Evolutionary conservation across 2,329 filamentous ascomycete genomes (phyloP).

Genomic region (Pseudocercospora ulei): DNA sequence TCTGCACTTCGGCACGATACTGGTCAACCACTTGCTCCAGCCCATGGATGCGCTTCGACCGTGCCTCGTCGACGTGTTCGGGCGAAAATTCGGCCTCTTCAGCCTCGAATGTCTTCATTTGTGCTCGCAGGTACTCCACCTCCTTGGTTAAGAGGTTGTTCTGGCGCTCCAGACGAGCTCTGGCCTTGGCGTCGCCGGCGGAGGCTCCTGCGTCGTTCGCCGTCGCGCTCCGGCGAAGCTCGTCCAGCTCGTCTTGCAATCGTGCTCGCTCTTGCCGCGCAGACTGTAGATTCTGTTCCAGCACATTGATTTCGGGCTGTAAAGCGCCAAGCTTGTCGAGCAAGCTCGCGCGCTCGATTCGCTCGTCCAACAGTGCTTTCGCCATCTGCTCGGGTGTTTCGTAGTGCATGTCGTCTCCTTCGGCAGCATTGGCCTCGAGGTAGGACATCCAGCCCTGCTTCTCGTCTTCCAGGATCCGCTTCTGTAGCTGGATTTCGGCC

Average conservation of each 20-base stretch:
- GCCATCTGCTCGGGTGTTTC: conserved; percentile 82
- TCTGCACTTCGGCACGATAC: conserved; percentile 72
- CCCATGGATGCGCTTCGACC: conserved; percentile 63
- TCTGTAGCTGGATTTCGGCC: conserved; percentile 67
- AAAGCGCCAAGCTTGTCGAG: conserved; percentile 69
- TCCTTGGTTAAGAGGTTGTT: conserved; percentile 79
- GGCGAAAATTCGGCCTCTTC: conserved; percentile 82
- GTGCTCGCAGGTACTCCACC: conserved; percentile 83
- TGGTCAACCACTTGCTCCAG: conserved; percentile 79
- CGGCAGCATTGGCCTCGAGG: conserved; percentile 57
- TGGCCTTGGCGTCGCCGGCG: conserved; percentile 55
- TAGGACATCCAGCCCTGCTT: conserved; percentile 77
- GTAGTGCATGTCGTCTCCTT: conserved; percentile 59
- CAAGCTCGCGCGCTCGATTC: conserved; percentile 68
- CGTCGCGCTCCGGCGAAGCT: conserved; percentile 44
- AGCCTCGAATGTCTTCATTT: conserved; percentile 73
- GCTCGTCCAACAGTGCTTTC: conserved; percentile 70
- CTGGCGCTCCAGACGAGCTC: conserved; percentile 72
- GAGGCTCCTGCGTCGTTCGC: conserved; percentile 31
- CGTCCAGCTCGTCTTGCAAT: conserved; percentile 61
- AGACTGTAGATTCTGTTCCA: conserved; percentile 61
- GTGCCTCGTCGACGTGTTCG: conserved; percentile 66
- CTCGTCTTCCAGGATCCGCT: conserved; percentile 81
- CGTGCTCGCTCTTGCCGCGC: conserved; percentile 60
- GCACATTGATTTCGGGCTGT: conserved; percentile 67